Percentiles rank a stretch among this genome's conserved stretches.
Conservation (phyloP, 768 basidiomycete species). For the Boletus reticulatus region DNA sequence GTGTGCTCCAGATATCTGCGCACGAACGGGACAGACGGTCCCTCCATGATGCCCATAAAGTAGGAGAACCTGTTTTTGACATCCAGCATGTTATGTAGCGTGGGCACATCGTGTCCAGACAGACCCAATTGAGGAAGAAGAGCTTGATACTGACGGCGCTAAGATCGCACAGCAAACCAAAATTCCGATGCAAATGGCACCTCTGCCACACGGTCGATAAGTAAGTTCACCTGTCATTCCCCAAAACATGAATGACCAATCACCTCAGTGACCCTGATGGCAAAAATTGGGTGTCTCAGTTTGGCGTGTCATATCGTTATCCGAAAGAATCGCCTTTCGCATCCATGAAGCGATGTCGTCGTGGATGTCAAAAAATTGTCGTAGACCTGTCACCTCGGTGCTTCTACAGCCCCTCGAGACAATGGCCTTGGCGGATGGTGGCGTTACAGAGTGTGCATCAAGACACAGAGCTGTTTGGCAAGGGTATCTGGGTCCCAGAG, state of each 20-base stretch:
- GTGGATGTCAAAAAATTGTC: slow-evolving; percentile 56
- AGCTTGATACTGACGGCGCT: slow-evolving; percentile 51
- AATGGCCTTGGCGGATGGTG: slow-evolving; percentile 71
- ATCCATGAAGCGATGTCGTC: slow-evolving; percentile 69
- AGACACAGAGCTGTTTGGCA: slow-evolving; percentile 79
- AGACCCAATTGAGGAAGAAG: slow-evolving; percentile 51
- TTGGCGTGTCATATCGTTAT: slow-evolving; percentile 49
- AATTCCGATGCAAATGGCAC: slow-evolving; percentile 63
- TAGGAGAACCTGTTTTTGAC: slow-evolving; percentile 38
- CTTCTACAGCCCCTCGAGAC: slow-evolving; percentile 48
- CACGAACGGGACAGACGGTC: slow-evolving; percentile 68
- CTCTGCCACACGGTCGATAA: slow-evolving; percentile 40
- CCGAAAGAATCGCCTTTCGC: slow-evolving; percentile 55
- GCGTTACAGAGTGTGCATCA: slow-evolving; percentile 72
- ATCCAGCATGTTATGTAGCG: slow-evolving; percentile 54
- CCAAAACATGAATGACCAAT: slow-evolving; percentile 19
- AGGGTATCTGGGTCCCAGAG: slow-evolving; percentile 64
- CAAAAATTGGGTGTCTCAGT: slow-evolving; percentile 66
- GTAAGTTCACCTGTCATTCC: neutral
- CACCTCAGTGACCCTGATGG: slow-evolving; percentile 73
- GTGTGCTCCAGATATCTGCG: slow-evolving; percentile 62
- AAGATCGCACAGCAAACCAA: slow-evolving; percentile 64
- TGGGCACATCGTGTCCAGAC: slow-evolving; percentile 67
- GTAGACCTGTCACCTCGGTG: slow-evolving; percentile 41
- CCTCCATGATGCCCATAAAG: slow-evolving; percentile 48